Evolutionary conservation across 2,329 filamentous ascomycete species (phyloP).

Genomic region (Teratosphaeria epicoccoides): DNA sequence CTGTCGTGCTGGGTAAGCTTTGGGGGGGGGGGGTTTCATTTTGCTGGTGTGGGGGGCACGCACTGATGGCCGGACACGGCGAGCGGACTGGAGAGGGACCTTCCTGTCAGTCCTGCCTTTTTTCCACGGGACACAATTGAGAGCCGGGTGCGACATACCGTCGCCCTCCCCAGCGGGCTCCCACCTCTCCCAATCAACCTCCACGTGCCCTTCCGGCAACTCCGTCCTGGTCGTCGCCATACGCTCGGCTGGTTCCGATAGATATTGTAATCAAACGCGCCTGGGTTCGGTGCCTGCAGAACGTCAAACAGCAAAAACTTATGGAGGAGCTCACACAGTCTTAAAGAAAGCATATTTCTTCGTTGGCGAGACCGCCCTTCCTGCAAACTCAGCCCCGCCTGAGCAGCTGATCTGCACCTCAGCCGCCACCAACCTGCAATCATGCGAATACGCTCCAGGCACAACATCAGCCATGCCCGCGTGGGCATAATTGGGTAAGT

Average conservation of each 20-base stretch:
- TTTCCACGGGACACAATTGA: neutral
- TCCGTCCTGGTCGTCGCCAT: neutral
- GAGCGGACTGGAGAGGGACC: neutral
- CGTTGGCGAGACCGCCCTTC: too few species aligned
- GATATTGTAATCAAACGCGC: too few species aligned
- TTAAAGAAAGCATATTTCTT: neutral
- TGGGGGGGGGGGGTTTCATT: neutral
- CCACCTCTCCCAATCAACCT: conserved; percentile 1
- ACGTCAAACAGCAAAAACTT: too few species aligned
- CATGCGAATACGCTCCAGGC: too few species aligned
- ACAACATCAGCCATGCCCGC: too few species aligned
- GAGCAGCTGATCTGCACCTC: neutral
- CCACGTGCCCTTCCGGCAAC: neutral
- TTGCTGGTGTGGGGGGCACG: neutral
- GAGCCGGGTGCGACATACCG: neutral
- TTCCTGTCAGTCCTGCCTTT: neutral
- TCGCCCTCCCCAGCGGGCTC: neutral
- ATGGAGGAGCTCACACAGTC: neutral
- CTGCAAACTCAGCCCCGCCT: neutral
- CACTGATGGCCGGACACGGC: neutral
- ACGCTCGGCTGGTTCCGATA: neutral
- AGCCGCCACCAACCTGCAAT: neutral
- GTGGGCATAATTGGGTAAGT: too few species aligned
- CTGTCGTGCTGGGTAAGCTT: too few species aligned
- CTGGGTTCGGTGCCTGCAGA: too few species aligned